Percentiles rank a stretch among this genome's conserved stretches.
phyloP scores from a whole-genome alignment of 2,329 filamentous ascomycete species.

The Penicillium sp. region DNA sequence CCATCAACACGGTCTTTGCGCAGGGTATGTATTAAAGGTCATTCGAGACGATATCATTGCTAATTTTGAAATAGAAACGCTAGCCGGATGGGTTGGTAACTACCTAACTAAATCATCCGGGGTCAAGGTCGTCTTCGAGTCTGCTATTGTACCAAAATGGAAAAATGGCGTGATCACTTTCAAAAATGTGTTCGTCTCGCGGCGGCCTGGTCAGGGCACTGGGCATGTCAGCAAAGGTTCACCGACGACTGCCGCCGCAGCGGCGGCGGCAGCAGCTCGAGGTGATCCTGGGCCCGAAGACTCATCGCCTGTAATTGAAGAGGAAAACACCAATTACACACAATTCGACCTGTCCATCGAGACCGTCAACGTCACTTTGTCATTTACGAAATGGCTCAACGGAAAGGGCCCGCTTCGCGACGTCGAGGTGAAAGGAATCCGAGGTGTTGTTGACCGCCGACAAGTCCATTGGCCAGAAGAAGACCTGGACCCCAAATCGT shows the following conservation, averaged over 20 bases:
- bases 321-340: conserved; percentile 94
- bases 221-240: conserved; percentile 92
- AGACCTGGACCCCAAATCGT: conserved; percentile 76
- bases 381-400: conserved; percentile 99
- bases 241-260: conserved; percentile 75
- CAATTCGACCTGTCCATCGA: conserved; percentile 96
- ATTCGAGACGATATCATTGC: conserved; percentile 12
- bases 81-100: conserved; percentile 90
- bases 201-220: conserved; percentile 76
- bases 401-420: conserved; percentile 87
- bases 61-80: conserved; percentile 63
- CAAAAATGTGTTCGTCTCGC: conserved; percentile 92
- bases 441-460: conserved; percentile 88
- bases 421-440: conserved; percentile 89
- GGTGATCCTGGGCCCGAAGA: conserved; percentile 46
- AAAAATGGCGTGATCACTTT: conserved; percentile 92
- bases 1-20: conserved; percentile 93
- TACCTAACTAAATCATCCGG: conserved; percentile 93
- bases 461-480: conserved; percentile 70
- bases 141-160: conserved; percentile 96
- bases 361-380: conserved; percentile 92
- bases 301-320: conserved; percentile 39
- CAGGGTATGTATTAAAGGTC: conserved; percentile 61
- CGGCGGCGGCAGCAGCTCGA: conserved; percentile 67
- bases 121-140: conserved; percentile 92